A percentile compares a stretch with the other conserved stretches of the same genome.
These are phyloP conservation scores for Clarireedia monteithiana DNA, from an alignment of 2,329 filamentous ascomycete species.

Conservation along the genomic window DNA sequence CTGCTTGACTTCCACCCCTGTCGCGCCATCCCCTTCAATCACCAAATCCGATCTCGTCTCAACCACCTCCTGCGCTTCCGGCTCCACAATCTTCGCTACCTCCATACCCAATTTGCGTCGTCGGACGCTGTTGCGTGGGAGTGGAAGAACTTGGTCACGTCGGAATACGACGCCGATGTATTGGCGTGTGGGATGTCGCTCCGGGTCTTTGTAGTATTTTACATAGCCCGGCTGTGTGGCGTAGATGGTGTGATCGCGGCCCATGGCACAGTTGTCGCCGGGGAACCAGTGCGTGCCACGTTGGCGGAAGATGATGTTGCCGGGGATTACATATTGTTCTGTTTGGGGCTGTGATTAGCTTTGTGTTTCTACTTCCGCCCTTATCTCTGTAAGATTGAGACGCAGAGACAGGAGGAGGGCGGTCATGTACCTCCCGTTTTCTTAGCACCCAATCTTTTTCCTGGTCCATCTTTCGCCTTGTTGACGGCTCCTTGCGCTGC, in stretches of 20 bases:
- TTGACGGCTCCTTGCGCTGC: conserved; percentile 65
- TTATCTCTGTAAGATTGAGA: neutral
- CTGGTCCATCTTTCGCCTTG: conserved; percentile 59
- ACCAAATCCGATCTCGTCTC: conserved; percentile 11
- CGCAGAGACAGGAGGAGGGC: neutral
- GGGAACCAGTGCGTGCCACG: conserved; percentile 91
- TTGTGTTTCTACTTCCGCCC: neutral
- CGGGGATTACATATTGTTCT: conserved; percentile 90
- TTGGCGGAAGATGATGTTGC: conserved; percentile 97
- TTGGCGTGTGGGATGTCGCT: conserved; percentile 73
- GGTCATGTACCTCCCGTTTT: conserved; percentile 66
- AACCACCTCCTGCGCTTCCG: conserved; percentile 11
- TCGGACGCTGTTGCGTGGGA: conserved; percentile 64
- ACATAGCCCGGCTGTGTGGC: conserved; percentile 82
- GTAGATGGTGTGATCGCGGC: conserved; percentile 93
- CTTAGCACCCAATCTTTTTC: conserved; percentile 91
- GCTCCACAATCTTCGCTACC: conserved; percentile 38
- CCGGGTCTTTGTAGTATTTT: conserved; percentile 89
- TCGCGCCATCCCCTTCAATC: conserved; percentile 8
- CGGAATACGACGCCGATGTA: conserved; percentile 93
- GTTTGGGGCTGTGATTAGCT: neutral
- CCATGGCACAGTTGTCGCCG: conserved; percentile 91
- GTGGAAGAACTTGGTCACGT: conserved; percentile 71
- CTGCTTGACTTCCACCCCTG: conserved; percentile 8
- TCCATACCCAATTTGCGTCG: conserved; percentile 71